A percentile compares a stretch with the other conserved stretches of the same genome.
These are phyloP conservation scores for Rubroshorea leprosula DNA, from an alignment of 345 rosid genomes.

Conservation along the genomic window DNA sequence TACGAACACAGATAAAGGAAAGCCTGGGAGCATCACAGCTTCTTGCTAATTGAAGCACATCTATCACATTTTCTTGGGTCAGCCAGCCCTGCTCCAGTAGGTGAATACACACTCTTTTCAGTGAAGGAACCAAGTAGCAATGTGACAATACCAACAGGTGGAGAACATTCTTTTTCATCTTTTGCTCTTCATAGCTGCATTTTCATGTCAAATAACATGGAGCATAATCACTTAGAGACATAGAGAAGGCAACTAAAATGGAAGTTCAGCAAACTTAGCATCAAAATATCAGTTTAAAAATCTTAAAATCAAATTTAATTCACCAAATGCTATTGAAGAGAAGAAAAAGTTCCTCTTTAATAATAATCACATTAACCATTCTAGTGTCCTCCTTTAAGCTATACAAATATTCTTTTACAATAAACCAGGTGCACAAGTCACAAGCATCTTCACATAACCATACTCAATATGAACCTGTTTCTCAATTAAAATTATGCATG, in stretches of 20 bases:
- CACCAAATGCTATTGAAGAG: too few relatives aligned
- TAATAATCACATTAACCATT: too few relatives aligned
- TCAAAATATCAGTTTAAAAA: too few relatives aligned
- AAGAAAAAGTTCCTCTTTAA: too few relatives aligned
- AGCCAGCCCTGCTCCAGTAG: slow-evolving; percentile 53
- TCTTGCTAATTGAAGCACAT: slow-evolving; percentile 73
- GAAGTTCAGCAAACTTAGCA: too few relatives aligned
- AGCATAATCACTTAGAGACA: background rate
- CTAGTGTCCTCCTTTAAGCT: too few relatives aligned
- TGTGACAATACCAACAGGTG: slow-evolving; percentile 80
- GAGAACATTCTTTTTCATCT: slow-evolving; percentile 60
- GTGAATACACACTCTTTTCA: slow-evolving; percentile 56
- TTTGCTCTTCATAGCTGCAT: slow-evolving; percentile 76
- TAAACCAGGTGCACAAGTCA: too few relatives aligned
- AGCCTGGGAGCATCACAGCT: slow-evolving; percentile 66
- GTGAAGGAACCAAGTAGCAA: slow-evolving; percentile 49
- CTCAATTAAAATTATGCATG: too few relatives aligned
- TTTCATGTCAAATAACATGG: slow-evolving; percentile 3
- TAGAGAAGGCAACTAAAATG: background rate
- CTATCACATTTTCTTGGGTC: slow-evolving; percentile 68
- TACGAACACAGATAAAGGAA: slow-evolving; percentile 46
- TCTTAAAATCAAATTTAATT: too few relatives aligned
- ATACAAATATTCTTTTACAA: too few relatives aligned
- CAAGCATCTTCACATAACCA: too few relatives aligned
- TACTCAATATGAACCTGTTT: too few relatives aligned